phyloP scores from a whole-genome alignment of 23 red algal genomes.

The Gracilaria caudata region DNA sequence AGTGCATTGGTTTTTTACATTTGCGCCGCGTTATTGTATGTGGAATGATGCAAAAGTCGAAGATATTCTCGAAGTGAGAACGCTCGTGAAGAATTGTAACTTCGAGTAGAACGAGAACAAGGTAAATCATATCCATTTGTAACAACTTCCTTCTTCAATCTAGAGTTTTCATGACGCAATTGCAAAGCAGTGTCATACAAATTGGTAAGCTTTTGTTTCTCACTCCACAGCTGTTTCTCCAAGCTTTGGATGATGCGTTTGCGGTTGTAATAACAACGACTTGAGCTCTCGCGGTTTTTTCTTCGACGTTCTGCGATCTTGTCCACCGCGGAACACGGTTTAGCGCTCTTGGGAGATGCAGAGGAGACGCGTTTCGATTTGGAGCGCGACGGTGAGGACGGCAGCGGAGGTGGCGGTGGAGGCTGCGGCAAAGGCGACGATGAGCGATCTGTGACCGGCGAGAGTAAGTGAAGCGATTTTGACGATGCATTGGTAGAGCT shows the following conservation, averaged over 20 bases:
- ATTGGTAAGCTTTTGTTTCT: conserved; percentile 20
- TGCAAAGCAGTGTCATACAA: conserved; percentile 53
- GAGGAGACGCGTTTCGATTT: not conserved
- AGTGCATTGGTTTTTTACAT: no score
- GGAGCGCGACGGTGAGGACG: no score
- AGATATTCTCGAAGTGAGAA: conserved; percentile 12
- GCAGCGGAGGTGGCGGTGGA: no score
- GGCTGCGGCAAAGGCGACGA: no score
- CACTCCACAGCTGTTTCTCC: not conserved
- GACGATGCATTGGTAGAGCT: no score
- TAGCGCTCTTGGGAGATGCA: not conserved
- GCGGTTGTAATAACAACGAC: conserved; percentile 58
- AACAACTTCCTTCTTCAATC: conserved; percentile 51
- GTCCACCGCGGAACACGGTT: not conserved
- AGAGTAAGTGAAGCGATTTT: no score
- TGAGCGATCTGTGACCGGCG: no score
- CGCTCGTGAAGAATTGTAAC: not conserved
- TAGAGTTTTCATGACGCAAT: conserved; percentile 47
- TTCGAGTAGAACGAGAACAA: not conserved
- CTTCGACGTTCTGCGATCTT: conserved; percentile 43
- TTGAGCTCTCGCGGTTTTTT: conserved; percentile 50
- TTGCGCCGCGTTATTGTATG: not conserved
- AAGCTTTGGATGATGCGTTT: conserved; percentile 49
- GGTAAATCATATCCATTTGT: conserved; percentile 40
- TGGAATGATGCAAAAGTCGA: conserved; percentile 3